Evolutionary conservation across 805 yeast genomes (phyloP), one percentile per base, ranked within the genome.

Genomic region (Wickerhamiella azymoides): DNA sequence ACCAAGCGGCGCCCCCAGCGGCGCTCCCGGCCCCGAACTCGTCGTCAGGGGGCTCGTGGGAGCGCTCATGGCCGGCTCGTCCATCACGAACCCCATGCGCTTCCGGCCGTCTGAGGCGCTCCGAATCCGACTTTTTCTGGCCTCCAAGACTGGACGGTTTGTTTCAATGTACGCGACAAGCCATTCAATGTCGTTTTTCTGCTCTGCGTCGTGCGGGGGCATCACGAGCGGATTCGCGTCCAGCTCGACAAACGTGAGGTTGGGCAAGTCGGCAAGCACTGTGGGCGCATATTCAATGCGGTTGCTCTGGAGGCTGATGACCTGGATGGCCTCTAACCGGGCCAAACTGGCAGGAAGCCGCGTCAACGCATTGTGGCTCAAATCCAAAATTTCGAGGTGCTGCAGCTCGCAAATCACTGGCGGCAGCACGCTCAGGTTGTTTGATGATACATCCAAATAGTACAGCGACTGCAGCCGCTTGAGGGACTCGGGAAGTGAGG

Each of bases 81-180:
- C 40, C 58, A 56, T 52, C 16, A 81, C 76, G 45, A 81, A 72
- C 0, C 88, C 89, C 86, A 79, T 80, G 50, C 89, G 66, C 56
- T 80, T 76, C 0, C 84, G 75, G 4, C 84, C 83, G 46, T 33
- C 44, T 14, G 26, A 33, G 18, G 37, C 32, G 18, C 32, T 25
- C 5, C 33, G 25, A 1, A 37, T 28, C 4, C 38, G 38, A 7
- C n/a, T 13, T 3, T 30, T 6, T 9, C 17, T 18, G 39, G 46
- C 47, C 17, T 24, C 32, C 3, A 41, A 14, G 7, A 37, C n/a
- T 11, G 30, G 25, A 10, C 49, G 45, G 24, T 49, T 43, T n/a
- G 40, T 61, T 44, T 46, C 52, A 50, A 67, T 62, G 54, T 61
- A 73, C 14, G 25, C 40, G 3, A 39, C 16, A 2, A 42, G 55